Percentiles rank a stretch among this genome's conserved stretches.
phyloP scores from a whole-genome alignment of 352 stramenopile species.

The Globisporangium rhizosaccharum region DNA sequence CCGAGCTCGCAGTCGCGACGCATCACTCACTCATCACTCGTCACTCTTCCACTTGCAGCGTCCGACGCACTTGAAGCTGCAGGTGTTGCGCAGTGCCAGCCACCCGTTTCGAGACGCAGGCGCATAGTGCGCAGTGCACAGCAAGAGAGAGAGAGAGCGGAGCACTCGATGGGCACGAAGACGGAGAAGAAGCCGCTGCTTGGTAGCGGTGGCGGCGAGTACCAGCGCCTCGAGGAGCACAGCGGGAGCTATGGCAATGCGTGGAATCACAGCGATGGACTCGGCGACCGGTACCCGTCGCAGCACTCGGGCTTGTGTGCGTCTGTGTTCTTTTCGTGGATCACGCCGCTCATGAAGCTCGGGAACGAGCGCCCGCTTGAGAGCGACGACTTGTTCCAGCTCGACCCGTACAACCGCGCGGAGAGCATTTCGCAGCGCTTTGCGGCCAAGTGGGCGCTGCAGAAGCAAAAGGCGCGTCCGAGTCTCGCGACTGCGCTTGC shows the following conservation, averaged over 20 bases:
- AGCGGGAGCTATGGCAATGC: not conserved
- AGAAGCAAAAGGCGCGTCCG: slow-evolving; percentile 28
- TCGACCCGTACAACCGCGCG: slow-evolving; percentile 72
- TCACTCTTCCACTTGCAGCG: too few relatives aligned
- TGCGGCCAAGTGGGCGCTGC: slow-evolving; percentile 30
- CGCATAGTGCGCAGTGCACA: too few relatives aligned
- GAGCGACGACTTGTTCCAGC: slow-evolving; percentile 77
- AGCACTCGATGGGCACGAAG: not conserved
- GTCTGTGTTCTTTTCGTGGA: slow-evolving; percentile 81
- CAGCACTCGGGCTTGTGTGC: slow-evolving; percentile 46
- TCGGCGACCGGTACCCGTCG: slow-evolving; percentile 61
- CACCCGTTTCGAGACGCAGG: too few relatives aligned
- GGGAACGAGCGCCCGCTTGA: slow-evolving; percentile 77
- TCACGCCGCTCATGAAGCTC: slow-evolving; percentile 83
- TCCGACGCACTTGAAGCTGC: too few relatives aligned
- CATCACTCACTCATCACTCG: too few relatives aligned
- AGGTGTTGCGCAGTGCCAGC: too few relatives aligned
- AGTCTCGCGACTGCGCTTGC: slow-evolving; percentile 51
- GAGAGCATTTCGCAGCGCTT: slow-evolving; percentile 40
- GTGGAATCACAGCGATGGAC: slow-evolving; percentile 4
- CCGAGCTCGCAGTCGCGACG: too few relatives aligned
- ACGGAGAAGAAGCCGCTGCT: slow-evolving; percentile 30
- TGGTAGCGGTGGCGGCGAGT: slow-evolving; percentile 1
- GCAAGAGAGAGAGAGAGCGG: too few relatives aligned
- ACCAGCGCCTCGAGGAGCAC: not conserved